A percentile compares a stretch with the other conserved stretches of the same genome.
Conservation (phyloP, 2,329 filamentous ascomycete species). For the Pseudogymnoascus pannorum region DNA sequence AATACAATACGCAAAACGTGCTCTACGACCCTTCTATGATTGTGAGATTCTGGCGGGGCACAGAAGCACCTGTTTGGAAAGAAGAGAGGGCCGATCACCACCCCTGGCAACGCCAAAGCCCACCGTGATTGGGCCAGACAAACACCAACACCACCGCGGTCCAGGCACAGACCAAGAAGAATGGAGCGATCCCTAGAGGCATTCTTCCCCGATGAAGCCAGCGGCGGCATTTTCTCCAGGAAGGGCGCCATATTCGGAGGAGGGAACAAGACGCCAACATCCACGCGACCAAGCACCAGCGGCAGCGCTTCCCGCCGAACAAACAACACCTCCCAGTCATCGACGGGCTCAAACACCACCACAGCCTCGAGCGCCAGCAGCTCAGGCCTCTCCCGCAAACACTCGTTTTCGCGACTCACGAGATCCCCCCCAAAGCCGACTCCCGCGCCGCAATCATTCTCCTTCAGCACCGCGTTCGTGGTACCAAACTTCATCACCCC, state of each 20-base stretch:
- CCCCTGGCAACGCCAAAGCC: background rate
- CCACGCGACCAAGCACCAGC: slow-evolving; percentile 24
- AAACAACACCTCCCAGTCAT: slow-evolving; percentile 17
- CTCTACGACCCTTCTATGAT: background rate
- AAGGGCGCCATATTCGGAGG: slow-evolving; percentile 13
- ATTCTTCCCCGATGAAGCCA: slow-evolving; percentile 6
- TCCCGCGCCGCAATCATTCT: background rate
- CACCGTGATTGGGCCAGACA: slow-evolving; percentile 1
- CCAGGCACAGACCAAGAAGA: slow-evolving; percentile 7
- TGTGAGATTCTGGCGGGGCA: slow-evolving; percentile 5
- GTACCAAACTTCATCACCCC: background rate
- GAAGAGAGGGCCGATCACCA: background rate
- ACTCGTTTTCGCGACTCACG: slow-evolving; percentile 40
- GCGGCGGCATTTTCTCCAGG: slow-evolving; percentile 10
- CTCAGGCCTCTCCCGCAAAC: slow-evolving; percentile 47
- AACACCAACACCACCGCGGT: slow-evolving; percentile 1
- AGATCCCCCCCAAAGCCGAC: slow-evolving; percentile 27
- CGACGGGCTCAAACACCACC: slow-evolving; percentile 11
- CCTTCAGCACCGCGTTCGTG: background rate
- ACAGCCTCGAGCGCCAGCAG: slow-evolving; percentile 32
- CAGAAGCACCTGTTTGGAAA: background rate
- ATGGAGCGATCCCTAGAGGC: slow-evolving; percentile 7
- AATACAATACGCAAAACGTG: background rate
- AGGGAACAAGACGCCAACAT: slow-evolving; percentile 22
- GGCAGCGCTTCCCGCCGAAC: slow-evolving; percentile 17